Base-by-base conservation (phyloP, 352 stramenopile species). In the Globisporangium takayamanum region DNA sequence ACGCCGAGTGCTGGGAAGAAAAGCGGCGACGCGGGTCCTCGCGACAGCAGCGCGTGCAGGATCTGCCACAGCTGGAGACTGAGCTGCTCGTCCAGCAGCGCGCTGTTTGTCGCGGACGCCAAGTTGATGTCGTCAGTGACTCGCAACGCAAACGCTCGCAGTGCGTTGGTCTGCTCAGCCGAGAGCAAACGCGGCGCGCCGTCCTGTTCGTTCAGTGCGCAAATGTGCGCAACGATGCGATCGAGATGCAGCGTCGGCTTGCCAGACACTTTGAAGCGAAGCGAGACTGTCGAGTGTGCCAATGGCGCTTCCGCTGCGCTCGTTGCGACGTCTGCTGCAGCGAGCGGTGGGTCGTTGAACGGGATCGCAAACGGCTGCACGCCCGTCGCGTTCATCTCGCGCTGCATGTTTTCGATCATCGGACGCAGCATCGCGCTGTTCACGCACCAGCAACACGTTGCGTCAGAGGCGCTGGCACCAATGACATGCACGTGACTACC, bases 401-500 rank as follows among this genome's bases (percentile, higher is more conserved):
- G 73, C 68, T 93, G 84, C 78, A 93, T 89, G 62, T 87, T 88
- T 57, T 93, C 83, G 30, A 93, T 59, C 80, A 89, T 89, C 1
- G 83, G 83, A 33, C 80, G 76, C 37, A 93, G 62, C 80, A 91
- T 93, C 8, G 83, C 80, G 30, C 82, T 89, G 56, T 33, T 50
- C 48, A 49, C 57, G 55, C 36, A 53, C 12, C 46, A 47, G 39
- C 5, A 30, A 30, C 60, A 45, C 63, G 26, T 60, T 53, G 49
- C 28, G 18, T 44, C 20, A 39, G 33, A 3, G 28, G 28, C 5
- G 28, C 28, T 22, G 44, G 2, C 22, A 39, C 1, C 7, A 55
- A 12, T 20, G 45, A n/a, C n/a, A 28, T 33, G 2, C 8, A 39
- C 33, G 8, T 39, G 8, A 12, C 33, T 6, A 39, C 33, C 6